Conservation (phyloP, 2,329 filamentous ascomycete species). For the Nemania diffusa region DNA sequence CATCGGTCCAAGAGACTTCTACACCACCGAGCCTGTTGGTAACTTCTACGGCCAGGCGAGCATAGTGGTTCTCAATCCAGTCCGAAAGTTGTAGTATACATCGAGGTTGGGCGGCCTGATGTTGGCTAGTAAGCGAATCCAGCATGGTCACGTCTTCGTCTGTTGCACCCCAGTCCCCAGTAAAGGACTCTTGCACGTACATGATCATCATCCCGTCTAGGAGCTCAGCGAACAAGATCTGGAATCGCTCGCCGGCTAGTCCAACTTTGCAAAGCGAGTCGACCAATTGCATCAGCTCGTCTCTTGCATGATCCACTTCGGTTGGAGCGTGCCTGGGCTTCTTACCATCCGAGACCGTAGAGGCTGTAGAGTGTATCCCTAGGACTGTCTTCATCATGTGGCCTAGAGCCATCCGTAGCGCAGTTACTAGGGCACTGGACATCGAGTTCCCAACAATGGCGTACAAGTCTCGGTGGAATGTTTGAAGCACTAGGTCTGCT, state of each 20-base stretch:
- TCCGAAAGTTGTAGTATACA: slow-evolving; percentile 69
- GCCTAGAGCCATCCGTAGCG: slow-evolving; percentile 65
- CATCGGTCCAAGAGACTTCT: slow-evolving; percentile 62
- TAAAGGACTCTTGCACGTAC: slow-evolving; percentile 70
- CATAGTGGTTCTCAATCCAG: slow-evolving; percentile 76
- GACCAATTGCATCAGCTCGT: slow-evolving; percentile 66
- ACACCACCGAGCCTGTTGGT: slow-evolving; percentile 59
- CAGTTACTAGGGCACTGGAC: slow-evolving; percentile 62
- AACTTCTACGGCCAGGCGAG: slow-evolving; percentile 71
- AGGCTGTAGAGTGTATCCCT: slow-evolving; percentile 44
- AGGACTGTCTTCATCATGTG: slow-evolving; percentile 64
- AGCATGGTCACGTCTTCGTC: slow-evolving; percentile 40
- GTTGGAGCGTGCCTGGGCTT: slow-evolving; percentile 41
- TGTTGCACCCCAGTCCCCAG: slow-evolving; percentile 68
- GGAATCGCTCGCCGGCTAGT: slow-evolving; percentile 74
- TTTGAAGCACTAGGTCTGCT: slow-evolving; percentile 54
- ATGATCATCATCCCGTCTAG: slow-evolving; percentile 73
- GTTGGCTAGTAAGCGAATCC: slow-evolving; percentile 40
- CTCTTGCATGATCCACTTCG: slow-evolving; percentile 54
- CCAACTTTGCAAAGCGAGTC: slow-evolving; percentile 72
- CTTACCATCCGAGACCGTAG: slow-evolving; percentile 25
- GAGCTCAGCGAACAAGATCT: slow-evolving; percentile 76
- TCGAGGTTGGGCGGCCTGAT: slow-evolving; percentile 56
- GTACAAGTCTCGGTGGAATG: slow-evolving; percentile 71
- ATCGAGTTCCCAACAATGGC: slow-evolving; percentile 73